phyloP scores from a whole-genome alignment of 805 yeast genomes.

The Zygosaccharomyces siamensis region DNA sequence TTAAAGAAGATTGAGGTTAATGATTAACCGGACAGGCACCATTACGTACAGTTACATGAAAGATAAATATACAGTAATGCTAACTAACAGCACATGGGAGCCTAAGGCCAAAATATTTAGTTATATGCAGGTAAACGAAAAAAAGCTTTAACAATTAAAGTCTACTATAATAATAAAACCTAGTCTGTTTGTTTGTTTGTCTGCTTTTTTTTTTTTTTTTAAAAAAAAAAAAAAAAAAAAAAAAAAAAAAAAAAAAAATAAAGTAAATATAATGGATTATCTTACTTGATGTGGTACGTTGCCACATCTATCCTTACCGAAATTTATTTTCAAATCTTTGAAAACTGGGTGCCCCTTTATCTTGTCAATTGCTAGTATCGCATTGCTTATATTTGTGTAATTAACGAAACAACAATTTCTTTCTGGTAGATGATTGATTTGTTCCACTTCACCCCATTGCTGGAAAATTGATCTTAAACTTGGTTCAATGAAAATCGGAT shows the following conservation, averaged over 20 bases:
- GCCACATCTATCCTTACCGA: constrained; percentile 94
- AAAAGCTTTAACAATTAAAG: not conserved
- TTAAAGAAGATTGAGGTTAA: not conserved
- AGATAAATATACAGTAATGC: not conserved
- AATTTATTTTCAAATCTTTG: constrained; percentile 71
- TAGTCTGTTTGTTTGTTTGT: too few species aligned
- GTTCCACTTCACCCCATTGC: constrained; percentile 91
- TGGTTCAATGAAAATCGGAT: constrained; percentile 43
- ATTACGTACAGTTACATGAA: not conserved
- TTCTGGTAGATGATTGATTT: constrained; percentile 78
- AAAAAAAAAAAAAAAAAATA: too few species aligned
- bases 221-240: too few species aligned
- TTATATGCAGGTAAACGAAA: not conserved
- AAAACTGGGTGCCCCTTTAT: constrained; percentile 71
- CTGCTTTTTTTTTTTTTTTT: too few species aligned
- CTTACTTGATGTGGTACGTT: constrained; percentile 72
- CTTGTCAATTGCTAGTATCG: constrained; percentile 89
- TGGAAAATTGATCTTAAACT: constrained; percentile 69
- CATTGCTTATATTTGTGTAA: constrained; percentile 85
- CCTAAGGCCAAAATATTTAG: not conserved
- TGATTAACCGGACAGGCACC: not conserved
- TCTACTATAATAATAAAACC: not conserved
- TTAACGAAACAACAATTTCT: constrained; percentile 88
- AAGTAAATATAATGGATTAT: constrained; percentile 1
- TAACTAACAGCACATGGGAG: not conserved